These are phyloP conservation scores for Neofusicoccum umdonicola DNA, from an alignment of 2,329 filamentous ascomycete species.

Conservation along the genomic window DNA sequence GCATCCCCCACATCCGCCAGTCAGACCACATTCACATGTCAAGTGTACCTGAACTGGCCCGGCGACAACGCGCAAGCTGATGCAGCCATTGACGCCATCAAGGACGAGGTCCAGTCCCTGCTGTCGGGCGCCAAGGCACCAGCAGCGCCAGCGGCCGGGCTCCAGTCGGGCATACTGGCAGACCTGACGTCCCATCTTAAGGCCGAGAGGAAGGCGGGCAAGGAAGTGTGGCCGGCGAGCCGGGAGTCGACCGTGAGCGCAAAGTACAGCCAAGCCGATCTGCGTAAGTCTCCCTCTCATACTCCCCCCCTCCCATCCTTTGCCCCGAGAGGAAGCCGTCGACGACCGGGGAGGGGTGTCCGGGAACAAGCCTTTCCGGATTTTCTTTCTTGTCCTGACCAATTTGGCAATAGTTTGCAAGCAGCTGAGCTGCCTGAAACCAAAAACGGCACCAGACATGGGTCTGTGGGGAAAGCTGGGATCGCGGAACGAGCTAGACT, in stretches of 20 bases:
- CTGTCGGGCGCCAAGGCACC: background rate
- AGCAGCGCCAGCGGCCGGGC: background rate
- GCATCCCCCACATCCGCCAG: conserved; percentile 17
- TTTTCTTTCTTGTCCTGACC: background rate
- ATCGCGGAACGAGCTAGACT: background rate
- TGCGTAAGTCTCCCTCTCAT: conserved; percentile 18
- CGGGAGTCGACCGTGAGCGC: conserved; percentile 21
- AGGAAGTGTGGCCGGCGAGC: conserved; percentile 26
- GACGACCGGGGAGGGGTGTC: no score
- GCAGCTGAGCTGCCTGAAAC: conserved; percentile 7
- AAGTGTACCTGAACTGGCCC: conserved; percentile 17
- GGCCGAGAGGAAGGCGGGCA: conserved; percentile 25
- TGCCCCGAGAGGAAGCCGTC: background rate
- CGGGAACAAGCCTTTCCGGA: background rate
- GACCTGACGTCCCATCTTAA: conserved; percentile 27
- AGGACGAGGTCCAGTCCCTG: conserved; percentile 11
- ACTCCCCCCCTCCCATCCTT: background rate
- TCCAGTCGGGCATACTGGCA: conserved; percentile 19
- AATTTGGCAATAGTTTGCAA: conserved; percentile 4
- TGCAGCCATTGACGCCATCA: conserved; percentile 14
- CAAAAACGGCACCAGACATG: background rate
- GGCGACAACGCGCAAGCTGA: background rate
- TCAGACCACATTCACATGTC: conserved; percentile 17
- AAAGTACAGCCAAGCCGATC: conserved; percentile 24
- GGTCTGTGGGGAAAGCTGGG: background rate